Base-by-base conservation (phyloP, 75 land plant species). In the Isoetes taiwanensis region DNA sequence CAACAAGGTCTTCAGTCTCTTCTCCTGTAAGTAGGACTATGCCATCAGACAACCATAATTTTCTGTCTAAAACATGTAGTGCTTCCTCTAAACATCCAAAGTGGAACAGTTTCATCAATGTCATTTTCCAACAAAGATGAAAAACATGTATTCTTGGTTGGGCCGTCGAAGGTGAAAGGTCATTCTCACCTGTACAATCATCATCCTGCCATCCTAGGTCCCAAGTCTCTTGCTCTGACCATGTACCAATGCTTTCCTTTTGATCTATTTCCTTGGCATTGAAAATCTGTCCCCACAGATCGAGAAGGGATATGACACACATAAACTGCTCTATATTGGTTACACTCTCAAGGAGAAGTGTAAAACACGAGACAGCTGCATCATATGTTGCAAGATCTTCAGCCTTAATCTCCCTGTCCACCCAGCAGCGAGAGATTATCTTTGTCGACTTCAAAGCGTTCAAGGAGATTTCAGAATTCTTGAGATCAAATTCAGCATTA, bases 201-300 rank as follows among this genome's bases (percentile, higher is more conserved):
- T 78, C 85, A 33, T 74, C 79, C 43, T 94, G 93, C 99, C 99
- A 94, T 1, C 90, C 96, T 39, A 81, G 86, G 48, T 76, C 90
- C 99, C 90, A 94, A 40, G 72, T 78, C 52, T 62, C 72, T 32
- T 72, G 77, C 54, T 37, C 62, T 42, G 30, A 61, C 91, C 85
- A 81, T 40, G 73, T 10, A 28, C 4, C 9, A 9, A 37, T 37
- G 14, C 39, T 9, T 37, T 9, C 14, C 14, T 9, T 48, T 28
- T 65, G 62, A 17, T 56, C 19, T 16, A 61, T 52, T 2, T 46
- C 59, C 32, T 62, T 60, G 4, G 43, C 56, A 16, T 60, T 69
- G 53, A 88, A 94, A 24, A 88, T 56, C 6, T 54, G 59, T 61
- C 80, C 86, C 99, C 96, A 94, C 54, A 80, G 90, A 48, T 59